Evolutionary conservation across 768 basidiomycete species (phyloP), one percentile per base, ranked within the genome.

Genomic region (Collybia mongolica): DNA sequence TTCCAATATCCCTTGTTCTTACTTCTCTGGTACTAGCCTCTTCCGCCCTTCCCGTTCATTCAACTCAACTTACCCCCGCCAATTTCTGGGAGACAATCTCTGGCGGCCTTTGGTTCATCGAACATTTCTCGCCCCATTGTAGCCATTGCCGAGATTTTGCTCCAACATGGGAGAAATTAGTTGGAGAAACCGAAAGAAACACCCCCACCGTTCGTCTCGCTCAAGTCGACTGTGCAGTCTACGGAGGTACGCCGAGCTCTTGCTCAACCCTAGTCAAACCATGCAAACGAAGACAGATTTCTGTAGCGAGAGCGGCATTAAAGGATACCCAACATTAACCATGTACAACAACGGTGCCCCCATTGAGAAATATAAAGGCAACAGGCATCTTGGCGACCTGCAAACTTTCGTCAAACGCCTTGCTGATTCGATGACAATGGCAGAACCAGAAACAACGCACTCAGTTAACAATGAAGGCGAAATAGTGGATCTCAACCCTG

Each of bases 41-140:
- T 0, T 46, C 61, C 14, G 71, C 75, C 5, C 61, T 69, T 0
- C 72, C 76, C 5, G 65, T 70, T 15, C 52, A 58, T 15, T 58
- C 65, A 28, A 63, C 57, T 38, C 63, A 71, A 51, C 77, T 91
- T 40, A 83, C 79, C 0, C 79, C 84, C 2, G 76, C 81, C 40
- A 80, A 76, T 54, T 90, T 92, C 64, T 62, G 77, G 8, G 49
- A 70, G 12, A 72, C 79, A 0, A 74, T 81, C 17, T 58, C 75
- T 0, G 58, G 74, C 0, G 89, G 88, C n/a, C 69, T 83, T 3
- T 90, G 86, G 86, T 83, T 95, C 51, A 72, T 96, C 43, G 93
- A 96, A 59, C 87, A 90, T 65, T 97, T 82, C 64, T 93, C 90
- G 1, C 94, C 94, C 0, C 86, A 84, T 60, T 97, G 94, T 59